These are phyloP conservation scores for Hypoxylon sp. DNA, from an alignment of 2,329 filamentous ascomycete genomes.

Conservation along the genomic window DNA sequence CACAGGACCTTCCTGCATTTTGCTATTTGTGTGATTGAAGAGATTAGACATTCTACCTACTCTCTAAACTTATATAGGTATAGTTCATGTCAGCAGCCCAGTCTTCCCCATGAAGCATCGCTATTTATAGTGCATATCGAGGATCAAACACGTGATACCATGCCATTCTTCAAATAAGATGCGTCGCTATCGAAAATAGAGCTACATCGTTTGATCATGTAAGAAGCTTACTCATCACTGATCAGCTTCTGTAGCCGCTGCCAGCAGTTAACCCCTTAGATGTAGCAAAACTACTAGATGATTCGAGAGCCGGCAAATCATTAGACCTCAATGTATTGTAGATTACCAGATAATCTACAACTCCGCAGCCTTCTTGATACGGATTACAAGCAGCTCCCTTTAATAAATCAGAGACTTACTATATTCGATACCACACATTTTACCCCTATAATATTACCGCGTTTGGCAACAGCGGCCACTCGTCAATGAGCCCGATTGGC, in stretches of 20 bases:
- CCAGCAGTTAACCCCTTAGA: neutral
- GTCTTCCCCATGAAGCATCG: neutral
- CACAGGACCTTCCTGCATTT: neutral
- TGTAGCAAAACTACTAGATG: too few species aligned
- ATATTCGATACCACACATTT: too few species aligned
- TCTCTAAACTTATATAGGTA: neutral
- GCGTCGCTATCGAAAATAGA: neutral
- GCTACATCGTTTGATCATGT: neutral
- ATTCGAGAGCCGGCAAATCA: too few species aligned
- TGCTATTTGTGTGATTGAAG: neutral
- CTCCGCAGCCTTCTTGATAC: too few species aligned
- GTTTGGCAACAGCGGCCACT: too few species aligned
- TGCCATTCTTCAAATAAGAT: neutral
- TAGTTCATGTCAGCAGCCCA: constrained; percentile 6
- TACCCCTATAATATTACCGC: too few species aligned
- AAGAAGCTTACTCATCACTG: neutral
- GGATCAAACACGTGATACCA: constrained; percentile 7
- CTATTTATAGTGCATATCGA: constrained; percentile 1
- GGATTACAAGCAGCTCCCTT: too few species aligned
- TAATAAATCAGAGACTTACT: too few species aligned
- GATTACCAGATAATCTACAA: too few species aligned
- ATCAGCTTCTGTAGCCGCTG: neutral
- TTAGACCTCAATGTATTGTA: too few species aligned
- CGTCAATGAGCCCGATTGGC: too few species aligned
- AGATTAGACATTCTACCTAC: constrained; percentile 1